A percentile compares a stretch with the other conserved stretches of the same genome.
Conservation (phyloP, 225 moss, liverwort and hornwort genomes). For the Climacium dendroides region DNA sequence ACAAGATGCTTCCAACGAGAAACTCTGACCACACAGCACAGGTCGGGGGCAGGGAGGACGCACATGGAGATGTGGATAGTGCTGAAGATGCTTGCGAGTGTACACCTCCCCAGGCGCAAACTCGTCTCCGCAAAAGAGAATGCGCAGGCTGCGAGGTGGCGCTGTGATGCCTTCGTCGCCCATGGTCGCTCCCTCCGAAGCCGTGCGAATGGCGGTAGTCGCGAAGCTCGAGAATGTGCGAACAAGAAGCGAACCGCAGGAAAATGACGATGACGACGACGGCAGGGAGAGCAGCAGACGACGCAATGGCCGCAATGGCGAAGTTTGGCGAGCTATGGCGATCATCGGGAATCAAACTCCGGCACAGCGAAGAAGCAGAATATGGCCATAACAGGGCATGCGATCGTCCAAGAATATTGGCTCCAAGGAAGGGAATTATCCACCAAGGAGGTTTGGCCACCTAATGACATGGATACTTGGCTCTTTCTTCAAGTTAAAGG, state of each 20-base stretch:
- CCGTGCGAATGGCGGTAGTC: neutral
- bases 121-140: conserved; percentile 34
- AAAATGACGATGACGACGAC: neutral
- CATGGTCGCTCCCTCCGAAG: neutral
- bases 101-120: neutral
- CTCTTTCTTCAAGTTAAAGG: neutral
- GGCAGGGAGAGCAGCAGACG: neutral
- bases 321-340: neutral
- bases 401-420: neutral
- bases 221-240: neutral
- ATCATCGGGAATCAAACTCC: neutral
- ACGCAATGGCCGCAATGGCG: neutral
- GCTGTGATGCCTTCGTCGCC: neutral
- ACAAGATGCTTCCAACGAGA: neutral
- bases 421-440: neutral
- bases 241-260: neutral
- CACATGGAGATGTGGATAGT: conserved; percentile 17
- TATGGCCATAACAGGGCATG: neutral
- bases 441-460: neutral
- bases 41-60: neutral
- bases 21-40: neutral
- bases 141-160: neutral
- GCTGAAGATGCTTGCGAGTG: conserved; percentile 15
- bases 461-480: neutral
- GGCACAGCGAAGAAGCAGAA: neutral